Base-by-base conservation (phyloP, 805 yeast species). In the Starmerella bombi region DNA sequence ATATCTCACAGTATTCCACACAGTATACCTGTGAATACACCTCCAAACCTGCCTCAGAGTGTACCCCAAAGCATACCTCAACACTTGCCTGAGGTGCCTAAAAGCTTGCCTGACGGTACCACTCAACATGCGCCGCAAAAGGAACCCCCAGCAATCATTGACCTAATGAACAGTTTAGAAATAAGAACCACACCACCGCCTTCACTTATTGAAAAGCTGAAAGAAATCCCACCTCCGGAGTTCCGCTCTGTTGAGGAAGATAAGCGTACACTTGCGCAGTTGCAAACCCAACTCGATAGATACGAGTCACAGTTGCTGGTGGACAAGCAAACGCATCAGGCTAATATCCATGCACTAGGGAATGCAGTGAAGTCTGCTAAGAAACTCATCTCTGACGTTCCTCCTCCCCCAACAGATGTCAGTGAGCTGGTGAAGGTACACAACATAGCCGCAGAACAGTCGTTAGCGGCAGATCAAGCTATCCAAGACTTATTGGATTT, bases 381-480 rank as follows among this genome's bases (percentile, higher is more conserved):
- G 17, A 10, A 32, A 32, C 25, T 20, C 5, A 20, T 32, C 8
- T 4, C 5, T 6, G 14, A 19, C 4, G 27, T 17, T n/a, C 35
- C 35, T 14, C 4, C 12, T 14, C 15, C 9, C 9, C 29, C 22
- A 18, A 29, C 25, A 5, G 30, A 33, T 15, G 10, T 22, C 8
- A 12, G 9, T 6, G 64, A 66, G 9, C 48, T 67, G 3, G 59
- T 74, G 1, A 59, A 64, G 27, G 72, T 76, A 0, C 76, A 71
- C 1, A 65, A 69, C 40, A 67, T 71, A 42, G 93, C 82, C 55
- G 52, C 79, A 12, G 77, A 80, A 53, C 70, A 70, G 17, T 61
- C 78, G 1, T 72, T 73, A 0, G 70, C 85, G 16, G 77, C 73
- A 30, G 81, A 80, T 38, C 67, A 69, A 44, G 81, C 93, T 1